These are phyloP conservation scores for Penicillium capsulatum DNA, from an alignment of 2,329 filamentous ascomycete genomes.

Conservation along the genomic window DNA sequence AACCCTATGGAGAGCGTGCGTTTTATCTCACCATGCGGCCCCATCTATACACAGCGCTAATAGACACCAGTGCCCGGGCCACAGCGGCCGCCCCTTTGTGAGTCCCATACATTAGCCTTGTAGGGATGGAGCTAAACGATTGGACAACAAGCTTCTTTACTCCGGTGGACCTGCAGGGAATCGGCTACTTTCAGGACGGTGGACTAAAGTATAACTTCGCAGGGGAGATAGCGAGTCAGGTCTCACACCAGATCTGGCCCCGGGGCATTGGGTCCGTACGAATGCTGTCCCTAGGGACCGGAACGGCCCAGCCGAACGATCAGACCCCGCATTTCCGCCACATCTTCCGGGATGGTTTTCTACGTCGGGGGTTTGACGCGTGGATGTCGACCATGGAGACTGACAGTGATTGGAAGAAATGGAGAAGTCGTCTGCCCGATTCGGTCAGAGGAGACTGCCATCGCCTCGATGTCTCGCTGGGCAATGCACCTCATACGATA, in stretches of 20 bases:
- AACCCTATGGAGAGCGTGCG: conserved; percentile 14
- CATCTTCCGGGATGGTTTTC: conserved; percentile 20
- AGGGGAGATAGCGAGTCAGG: conserved; percentile 7
- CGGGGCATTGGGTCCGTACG: conserved; percentile 4
- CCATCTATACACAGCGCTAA: conserved; percentile 1
- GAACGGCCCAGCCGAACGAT: conserved; percentile 2
- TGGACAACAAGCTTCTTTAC: conserved; percentile 16
- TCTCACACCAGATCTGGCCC: conserved; percentile 19
- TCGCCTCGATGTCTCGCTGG: conserved; percentile 12
- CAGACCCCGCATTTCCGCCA: conserved; percentile 19
- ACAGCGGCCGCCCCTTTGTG: conserved; percentile 20
- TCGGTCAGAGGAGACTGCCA: conserved; percentile 7
- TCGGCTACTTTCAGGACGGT: conserved; percentile 14
- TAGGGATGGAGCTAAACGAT: conserved; percentile 8
- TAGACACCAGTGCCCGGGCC: conserved; percentile 12
- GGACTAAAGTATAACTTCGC: conserved; percentile 17
- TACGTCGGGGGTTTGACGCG: conserved; percentile 17
- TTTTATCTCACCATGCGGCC: no score
- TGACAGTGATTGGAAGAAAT: conserved; percentile 16
- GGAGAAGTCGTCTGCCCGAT: conserved; percentile 6
- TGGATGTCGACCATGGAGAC: conserved; percentile 22
- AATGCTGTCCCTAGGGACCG: conserved; percentile 19
- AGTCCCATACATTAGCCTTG: conserved; percentile 8
- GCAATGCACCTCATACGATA: conserved; percentile 10
- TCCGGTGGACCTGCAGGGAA: conserved; percentile 9